Evolutionary conservation across 495 filamentous ascomycete species (phyloP), one percentile per base, ranked within the genome.

Genomic region (Opeltia flavorubescens): DNA sequence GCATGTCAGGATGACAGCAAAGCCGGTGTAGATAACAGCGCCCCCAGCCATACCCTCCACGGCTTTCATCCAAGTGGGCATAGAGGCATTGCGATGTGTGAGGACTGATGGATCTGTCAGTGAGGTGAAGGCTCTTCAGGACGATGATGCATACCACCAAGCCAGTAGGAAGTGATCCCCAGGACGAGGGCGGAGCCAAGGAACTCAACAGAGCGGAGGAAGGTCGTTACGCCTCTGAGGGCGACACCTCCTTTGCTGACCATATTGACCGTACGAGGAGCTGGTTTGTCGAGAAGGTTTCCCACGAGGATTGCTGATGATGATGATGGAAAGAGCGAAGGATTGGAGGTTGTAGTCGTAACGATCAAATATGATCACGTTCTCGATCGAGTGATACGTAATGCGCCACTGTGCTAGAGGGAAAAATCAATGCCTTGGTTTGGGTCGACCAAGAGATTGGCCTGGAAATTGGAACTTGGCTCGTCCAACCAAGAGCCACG

Each of bases 21-120:
- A 64, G 44, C 83, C 60, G 7, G 78, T 74, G 61, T 94, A 95
- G 5, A 89, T 62, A 1, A 77, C 70, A 3, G 76, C 83, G 5
- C 72, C 72, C 42, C 85, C 88, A 1, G 84, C 71, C 29, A 95
- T 80, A 59, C 88, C 88, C 50, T 84, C 81, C 24, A 93, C 84
- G 31, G 87, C 88, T 43, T 75, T 77, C 44, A 79, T 64, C 69
- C 76, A 83, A 52, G 59, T 74, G 3, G 70, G 66, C 54, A 87
- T 85, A 29, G 53, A 30, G 18, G 76, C 58, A 52, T 75, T 50
- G 61, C 83, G 72, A 51, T 75, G 68, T 41, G 69, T 46, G 9
- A 86, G 76, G 20, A 66, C 59, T 50, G 66, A 65, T 17, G 66
- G 56, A 48, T 52, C 66, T 48, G 67, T 51, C 30, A 20, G 51